Conservation (phyloP, 148 eudicot genomes). For the Talinum fruticosum region DNA sequence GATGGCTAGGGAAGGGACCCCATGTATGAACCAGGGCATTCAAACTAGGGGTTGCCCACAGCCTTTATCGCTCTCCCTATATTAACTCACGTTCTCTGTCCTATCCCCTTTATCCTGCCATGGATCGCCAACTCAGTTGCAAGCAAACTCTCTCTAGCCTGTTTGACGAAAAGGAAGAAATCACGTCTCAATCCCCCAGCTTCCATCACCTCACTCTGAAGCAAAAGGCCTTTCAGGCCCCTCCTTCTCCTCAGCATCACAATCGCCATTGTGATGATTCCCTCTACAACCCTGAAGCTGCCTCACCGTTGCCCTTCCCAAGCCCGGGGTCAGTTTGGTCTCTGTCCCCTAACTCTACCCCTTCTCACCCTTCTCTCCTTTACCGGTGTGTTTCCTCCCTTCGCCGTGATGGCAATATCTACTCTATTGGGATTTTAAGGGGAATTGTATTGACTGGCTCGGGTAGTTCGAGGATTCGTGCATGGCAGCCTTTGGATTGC, state of each 20-base stretch:
- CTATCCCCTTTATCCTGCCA: neutral
- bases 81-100: neutral
- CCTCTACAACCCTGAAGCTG: neutral
- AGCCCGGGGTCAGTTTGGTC: constrained; percentile 53
- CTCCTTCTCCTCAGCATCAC: neutral
- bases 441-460: constrained; percentile 45
- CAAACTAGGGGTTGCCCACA: neutral
- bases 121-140: constrained; percentile 4
- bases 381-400: constrained; percentile 54
- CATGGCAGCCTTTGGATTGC: constrained; percentile 46
- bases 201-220: constrained; percentile 16
- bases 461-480: constrained; percentile 39
- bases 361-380: constrained; percentile 30
- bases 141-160: constrained; percentile 14
- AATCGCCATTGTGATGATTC: neutral
- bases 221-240: neutral
- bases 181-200: constrained; percentile 14
- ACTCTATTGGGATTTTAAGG: constrained; percentile 34
- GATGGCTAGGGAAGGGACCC: neutral
- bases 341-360: constrained; percentile 33
- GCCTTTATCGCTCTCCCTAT: neutral
- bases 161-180: constrained; percentile 15
- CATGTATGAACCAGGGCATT: neutral
- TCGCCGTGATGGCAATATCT: constrained; percentile 45
- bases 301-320: constrained; percentile 26